Percentiles rank a stretch among this genome's conserved stretches.
These are phyloP conservation scores for Sarocladium oryzae DNA, from an alignment of 2,329 filamentous ascomycete species.

Conservation along the genomic window DNA sequence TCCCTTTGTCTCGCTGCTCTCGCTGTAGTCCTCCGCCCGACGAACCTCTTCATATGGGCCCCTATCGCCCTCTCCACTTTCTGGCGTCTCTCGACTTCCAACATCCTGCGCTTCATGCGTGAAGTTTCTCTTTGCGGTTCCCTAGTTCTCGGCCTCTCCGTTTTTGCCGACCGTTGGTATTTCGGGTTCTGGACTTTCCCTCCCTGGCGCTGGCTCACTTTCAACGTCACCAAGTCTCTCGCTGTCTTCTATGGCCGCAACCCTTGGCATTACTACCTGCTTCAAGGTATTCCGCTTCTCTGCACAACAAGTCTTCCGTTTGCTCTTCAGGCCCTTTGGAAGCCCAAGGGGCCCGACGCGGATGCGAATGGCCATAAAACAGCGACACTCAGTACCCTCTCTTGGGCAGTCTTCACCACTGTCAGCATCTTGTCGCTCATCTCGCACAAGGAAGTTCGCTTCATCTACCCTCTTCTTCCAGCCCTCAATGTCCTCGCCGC, in stretches of 20 bases:
- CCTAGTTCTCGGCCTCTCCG: constrained; percentile 55
- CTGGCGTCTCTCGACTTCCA: constrained; percentile 30
- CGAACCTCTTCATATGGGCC: constrained; percentile 81
- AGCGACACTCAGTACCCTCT: constrained; percentile 35
- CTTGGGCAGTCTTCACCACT: constrained; percentile 53
- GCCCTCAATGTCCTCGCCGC: constrained; percentile 78
- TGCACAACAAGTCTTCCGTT: constrained; percentile 81
- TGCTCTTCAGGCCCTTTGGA: constrained; percentile 57
- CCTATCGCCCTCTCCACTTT: constrained; percentile 48
- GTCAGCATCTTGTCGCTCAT: constrained; percentile 65
- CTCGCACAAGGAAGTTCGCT: constrained; percentile 94
- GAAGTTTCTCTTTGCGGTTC: constrained; percentile 61
- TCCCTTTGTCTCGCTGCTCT: constrained; percentile 71
- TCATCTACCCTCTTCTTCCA: constrained; percentile 88
- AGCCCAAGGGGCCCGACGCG: constrained; percentile 21
- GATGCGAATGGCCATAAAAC: not conserved
- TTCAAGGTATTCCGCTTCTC: constrained; percentile 81
- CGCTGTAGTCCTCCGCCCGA: constrained; percentile 82
- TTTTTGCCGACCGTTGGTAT: constrained; percentile 66
- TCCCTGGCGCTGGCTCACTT: constrained; percentile 77
- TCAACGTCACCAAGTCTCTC: constrained; percentile 83
- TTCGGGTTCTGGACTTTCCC: constrained; percentile 87
- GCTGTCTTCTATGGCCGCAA: constrained; percentile 91
- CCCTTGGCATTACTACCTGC: constrained; percentile 86
- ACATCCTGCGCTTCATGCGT: constrained; percentile 46